Percentiles rank a stretch among this genome's conserved stretches.
phyloP scores from a whole-genome alignment of 805 yeast species.

The Vanderwaltozyma tropicalis region DNA sequence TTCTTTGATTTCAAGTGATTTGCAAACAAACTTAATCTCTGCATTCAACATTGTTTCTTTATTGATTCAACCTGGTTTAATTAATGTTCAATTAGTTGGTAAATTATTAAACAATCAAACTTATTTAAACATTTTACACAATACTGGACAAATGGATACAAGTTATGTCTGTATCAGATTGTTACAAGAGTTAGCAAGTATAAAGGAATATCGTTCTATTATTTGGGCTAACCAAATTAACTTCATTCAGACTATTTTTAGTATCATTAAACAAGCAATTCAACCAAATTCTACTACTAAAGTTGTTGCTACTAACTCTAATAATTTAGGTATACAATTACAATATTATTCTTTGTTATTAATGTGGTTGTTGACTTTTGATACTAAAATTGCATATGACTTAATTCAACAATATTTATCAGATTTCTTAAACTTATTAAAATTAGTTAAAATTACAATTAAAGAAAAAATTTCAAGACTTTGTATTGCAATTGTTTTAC shows the following conservation, averaged over 20 bases:
- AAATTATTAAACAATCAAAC: constrained; percentile 15
- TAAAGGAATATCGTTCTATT: constrained; percentile 18
- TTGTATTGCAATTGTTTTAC: constrained; percentile 62
- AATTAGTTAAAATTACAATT: constrained; percentile 65
- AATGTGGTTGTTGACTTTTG: constrained; percentile 81
- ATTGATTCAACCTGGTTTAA: constrained; percentile 18
- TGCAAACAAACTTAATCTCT: constrained; percentile 24
- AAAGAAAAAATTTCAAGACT: constrained; percentile 87
- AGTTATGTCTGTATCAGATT: constrained; percentile 25
- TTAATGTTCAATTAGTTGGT: constrained; percentile 11
- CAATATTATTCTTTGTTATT: constrained; percentile 71
- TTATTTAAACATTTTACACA: constrained; percentile 15
- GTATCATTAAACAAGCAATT: constrained; percentile 34
- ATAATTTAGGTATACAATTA: constrained; percentile 56
- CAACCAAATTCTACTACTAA: constrained; percentile 20
- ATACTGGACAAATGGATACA: constrained; percentile 23
- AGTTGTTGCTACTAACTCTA: constrained; percentile 27
- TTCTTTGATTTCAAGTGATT: constrained; percentile 19
- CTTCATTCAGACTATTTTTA: constrained; percentile 40
- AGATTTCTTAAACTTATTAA: constrained; percentile 34
- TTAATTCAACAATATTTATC: constrained; percentile 46
- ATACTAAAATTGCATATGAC: constrained; percentile 38
- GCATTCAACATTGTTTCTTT: constrained; percentile 26
- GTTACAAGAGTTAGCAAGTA: constrained; percentile 24
- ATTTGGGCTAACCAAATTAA: constrained; percentile 28